Evolutionary conservation across 352 stramenopile genomes (phyloP).

Genomic region (Globisporangium emineosum): DNA sequence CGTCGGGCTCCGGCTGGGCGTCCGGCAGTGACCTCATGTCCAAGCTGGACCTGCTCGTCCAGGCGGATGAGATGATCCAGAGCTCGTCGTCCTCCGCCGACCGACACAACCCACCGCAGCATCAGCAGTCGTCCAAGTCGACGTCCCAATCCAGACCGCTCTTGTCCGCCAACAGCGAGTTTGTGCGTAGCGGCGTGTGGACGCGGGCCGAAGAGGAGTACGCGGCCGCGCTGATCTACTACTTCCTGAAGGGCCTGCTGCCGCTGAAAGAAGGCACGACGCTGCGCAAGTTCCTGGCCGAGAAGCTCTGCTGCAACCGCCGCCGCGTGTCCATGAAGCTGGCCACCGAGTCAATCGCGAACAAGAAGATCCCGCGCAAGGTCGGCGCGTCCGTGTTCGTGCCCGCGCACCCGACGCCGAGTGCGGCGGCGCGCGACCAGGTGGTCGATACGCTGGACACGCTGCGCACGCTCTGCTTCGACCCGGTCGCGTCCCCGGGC

Average conservation of each 20-base stretch:
- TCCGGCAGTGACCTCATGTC: slow-evolving; percentile 32
- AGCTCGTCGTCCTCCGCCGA: slow-evolving; percentile 8
- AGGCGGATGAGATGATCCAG: slow-evolving; percentile 72
- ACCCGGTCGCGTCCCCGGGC: slow-evolving; percentile 2
- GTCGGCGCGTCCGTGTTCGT: slow-evolving; percentile 67
- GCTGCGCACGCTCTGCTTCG: slow-evolving; percentile 40
- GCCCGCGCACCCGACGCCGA: slow-evolving; percentile 32
- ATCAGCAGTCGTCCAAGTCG: background rate
- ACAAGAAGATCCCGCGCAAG: slow-evolving; percentile 60
- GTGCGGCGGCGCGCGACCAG: slow-evolving; percentile 26
- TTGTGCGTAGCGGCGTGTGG: slow-evolving; percentile 60
- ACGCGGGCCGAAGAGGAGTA: slow-evolving; percentile 65
- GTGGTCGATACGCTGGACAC: slow-evolving; percentile 31
- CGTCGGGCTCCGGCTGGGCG: slow-evolving; percentile 8
- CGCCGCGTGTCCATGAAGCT: slow-evolving; percentile 73
- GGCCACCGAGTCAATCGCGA: slow-evolving; percentile 55
- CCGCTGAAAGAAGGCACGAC: slow-evolving; percentile 52
- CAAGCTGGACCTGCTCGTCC: slow-evolving; percentile 62
- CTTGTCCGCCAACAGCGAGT: slow-evolving; percentile 16
- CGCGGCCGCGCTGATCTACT: slow-evolving; percentile 55
- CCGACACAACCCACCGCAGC: background rate
- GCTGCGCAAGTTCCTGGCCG: slow-evolving; percentile 66
- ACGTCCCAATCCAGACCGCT: slow-evolving; percentile 1
- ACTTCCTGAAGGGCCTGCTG: slow-evolving; percentile 55
- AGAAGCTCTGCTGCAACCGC: slow-evolving; percentile 62